Evolutionary conservation across 345 rosid genomes (phyloP).

Genomic region (Stellera chamaejasme): DNA sequence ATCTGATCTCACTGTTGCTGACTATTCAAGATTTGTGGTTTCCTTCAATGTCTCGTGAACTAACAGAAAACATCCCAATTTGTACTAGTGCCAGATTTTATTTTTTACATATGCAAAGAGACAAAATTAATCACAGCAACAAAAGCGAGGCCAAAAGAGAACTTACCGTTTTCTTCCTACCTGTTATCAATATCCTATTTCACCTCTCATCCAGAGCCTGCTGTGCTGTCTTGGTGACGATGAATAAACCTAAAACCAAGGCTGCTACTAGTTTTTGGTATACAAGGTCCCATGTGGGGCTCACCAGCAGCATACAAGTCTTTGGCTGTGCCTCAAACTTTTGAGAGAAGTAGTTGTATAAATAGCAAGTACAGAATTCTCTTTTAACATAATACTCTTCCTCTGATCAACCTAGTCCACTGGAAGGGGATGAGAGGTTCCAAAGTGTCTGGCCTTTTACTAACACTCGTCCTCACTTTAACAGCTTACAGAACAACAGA

Average conservation of each 20-base stretch:
- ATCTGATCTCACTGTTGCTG: background rate
- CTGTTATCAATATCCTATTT: conserved; percentile 1
- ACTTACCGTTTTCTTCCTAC: background rate
- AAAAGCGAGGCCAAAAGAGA: background rate
- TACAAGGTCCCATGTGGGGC: conserved; percentile 11
- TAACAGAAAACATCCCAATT: conserved; percentile 11
- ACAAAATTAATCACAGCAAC: conserved; percentile 21
- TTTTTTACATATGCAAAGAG: conserved; percentile 14
- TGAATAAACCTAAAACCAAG: conserved; percentile 22
- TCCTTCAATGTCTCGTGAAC: conserved; percentile 31
- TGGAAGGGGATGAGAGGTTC: background rate
- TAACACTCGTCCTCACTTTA: conserved; percentile 20
- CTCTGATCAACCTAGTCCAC: background rate
- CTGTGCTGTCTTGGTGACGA: conserved; percentile 15
- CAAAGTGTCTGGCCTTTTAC: conserved; percentile 32
- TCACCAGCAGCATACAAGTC: background rate
- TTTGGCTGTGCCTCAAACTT: background rate
- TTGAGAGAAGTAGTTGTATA: background rate
- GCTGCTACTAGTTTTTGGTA: conserved; percentile 21
- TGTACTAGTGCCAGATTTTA: background rate
- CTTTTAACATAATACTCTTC: background rate
- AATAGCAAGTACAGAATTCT: background rate
- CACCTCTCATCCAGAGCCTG: conserved; percentile 19
- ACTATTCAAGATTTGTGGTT: conserved; percentile 17
- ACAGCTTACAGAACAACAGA: conserved; percentile 16